Conservation (phyloP, 2,329 filamentous ascomycete genomes). For the Chaetomium sp. region DNA sequence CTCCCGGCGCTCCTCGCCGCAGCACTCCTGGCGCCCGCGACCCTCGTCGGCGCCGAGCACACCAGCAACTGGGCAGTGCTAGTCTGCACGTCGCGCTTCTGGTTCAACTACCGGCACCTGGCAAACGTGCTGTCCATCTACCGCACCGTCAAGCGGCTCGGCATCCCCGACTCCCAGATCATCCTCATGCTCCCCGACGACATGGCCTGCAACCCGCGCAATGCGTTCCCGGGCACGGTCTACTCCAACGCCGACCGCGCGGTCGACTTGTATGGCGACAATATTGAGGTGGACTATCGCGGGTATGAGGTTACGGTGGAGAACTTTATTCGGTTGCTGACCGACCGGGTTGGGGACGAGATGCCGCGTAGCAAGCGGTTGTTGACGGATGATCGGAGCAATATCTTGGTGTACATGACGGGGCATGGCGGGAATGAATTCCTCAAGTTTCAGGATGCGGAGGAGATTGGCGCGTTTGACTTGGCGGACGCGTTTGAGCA, state of each 20-base stretch:
- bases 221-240: constrained; percentile 93
- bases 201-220: constrained; percentile 98
- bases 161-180: constrained; percentile 97
- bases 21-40: constrained; percentile 38
- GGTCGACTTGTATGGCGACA: constrained; percentile 94
- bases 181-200: constrained; percentile 99
- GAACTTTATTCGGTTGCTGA: constrained; percentile 94
- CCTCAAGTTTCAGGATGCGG: constrained; percentile 94
- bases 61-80: constrained; percentile 99
- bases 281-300: constrained; percentile 97
- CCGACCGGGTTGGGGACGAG: constrained; percentile 87
- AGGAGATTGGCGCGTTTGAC: constrained; percentile 95
- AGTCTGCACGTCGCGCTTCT: constrained; percentile 97
- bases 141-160: constrained; percentile 93
- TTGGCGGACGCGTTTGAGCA: constrained; percentile 95
- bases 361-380: constrained; percentile 92
- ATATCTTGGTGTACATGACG: constrained; percentile 98
- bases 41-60: constrained; percentile 59
- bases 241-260: constrained; percentile 97
- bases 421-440: constrained; percentile 98
- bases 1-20: constrained; percentile 44
- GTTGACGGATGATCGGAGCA: constrained; percentile 89
- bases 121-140: constrained; percentile 97
- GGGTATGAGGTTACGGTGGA: constrained; percentile 98
- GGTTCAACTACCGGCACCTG: constrained; percentile 99